Evolutionary conservation across 2,329 filamentous ascomycete genomes (phyloP).

Genomic region (Shiraia sp.): DNA sequence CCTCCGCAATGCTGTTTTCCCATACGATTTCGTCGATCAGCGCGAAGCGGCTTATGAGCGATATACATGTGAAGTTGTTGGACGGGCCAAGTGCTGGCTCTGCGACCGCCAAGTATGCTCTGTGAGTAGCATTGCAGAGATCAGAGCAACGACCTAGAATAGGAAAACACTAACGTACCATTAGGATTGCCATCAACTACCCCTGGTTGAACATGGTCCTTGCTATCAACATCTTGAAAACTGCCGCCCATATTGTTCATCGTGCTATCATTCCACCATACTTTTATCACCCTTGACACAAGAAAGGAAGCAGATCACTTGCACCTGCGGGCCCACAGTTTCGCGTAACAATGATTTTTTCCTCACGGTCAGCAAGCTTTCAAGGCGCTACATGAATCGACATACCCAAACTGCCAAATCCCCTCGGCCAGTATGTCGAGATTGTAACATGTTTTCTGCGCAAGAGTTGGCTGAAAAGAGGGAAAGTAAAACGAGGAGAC

Average conservation of each 20-base stretch:
- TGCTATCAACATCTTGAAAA: constrained; percentile 22
- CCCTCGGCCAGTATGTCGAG: constrained; percentile 12
- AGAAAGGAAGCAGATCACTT: constrained; percentile 5
- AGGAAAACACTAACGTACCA: not conserved
- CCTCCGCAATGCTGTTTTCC: constrained; percentile 27
- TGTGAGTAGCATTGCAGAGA: constrained; percentile 5
- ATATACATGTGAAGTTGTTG: constrained; percentile 21
- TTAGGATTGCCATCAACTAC: constrained; percentile 11
- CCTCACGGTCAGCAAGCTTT: not conserved
- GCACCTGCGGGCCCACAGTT: constrained; percentile 17
- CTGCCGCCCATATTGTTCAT: constrained; percentile 27
- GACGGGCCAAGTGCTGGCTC: constrained; percentile 22
- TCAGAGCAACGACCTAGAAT: too few species aligned
- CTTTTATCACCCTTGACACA: not conserved
- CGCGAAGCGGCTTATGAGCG: constrained; percentile 19
- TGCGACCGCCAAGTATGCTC: constrained; percentile 27
- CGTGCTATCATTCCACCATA: constrained; percentile 20
- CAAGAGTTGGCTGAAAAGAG: constrained; percentile 12
- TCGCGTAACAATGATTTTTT: constrained; percentile 5
- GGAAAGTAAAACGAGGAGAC: constrained; percentile 11
- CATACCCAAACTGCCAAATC: not conserved
- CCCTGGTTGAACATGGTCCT: constrained; percentile 9
- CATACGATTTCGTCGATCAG: constrained; percentile 16
- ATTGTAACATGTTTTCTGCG: constrained; percentile 11
- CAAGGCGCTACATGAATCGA: not conserved